Percentiles rank a stretch among this genome's conserved stretches.
These are phyloP conservation scores for Leccinum huronense DNA, from an alignment of 1,284 basidiomycete species.

Conservation along the genomic window DNA sequence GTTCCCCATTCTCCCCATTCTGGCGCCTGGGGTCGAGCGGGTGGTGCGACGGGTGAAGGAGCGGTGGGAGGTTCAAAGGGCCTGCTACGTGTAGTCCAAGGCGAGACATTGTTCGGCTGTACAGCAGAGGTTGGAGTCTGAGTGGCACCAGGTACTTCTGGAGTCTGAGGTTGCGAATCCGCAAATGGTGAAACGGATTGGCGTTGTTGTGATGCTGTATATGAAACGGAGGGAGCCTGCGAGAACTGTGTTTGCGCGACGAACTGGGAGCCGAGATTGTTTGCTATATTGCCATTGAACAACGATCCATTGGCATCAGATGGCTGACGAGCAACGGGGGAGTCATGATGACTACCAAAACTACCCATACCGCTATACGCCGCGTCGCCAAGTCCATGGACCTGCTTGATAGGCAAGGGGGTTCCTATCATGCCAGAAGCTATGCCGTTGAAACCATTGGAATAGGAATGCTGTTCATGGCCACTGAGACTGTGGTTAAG, in stretches of 20 bases:
- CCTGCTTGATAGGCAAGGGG: slow-evolving; percentile 24
- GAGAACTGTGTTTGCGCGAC: slow-evolving; percentile 21
- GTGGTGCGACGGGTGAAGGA: slow-evolving; percentile 24
- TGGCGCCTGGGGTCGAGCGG: slow-evolving; percentile 21
- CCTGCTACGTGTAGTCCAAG: slow-evolving; percentile 25
- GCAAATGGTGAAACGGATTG: slow-evolving; percentile 26
- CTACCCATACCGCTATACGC: slow-evolving; percentile 25
- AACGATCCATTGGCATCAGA: slow-evolving; percentile 27
- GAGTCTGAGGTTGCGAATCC: slow-evolving; percentile 23
- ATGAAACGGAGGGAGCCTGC: slow-evolving; percentile 34
- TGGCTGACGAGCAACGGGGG: slow-evolving; percentile 24
- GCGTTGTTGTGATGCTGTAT: slow-evolving; percentile 24
- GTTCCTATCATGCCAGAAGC: slow-evolving; percentile 22
- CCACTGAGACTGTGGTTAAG: slow-evolving; percentile 25
- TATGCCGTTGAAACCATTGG: slow-evolving; percentile 28
- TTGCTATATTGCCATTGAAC: slow-evolving; percentile 22
- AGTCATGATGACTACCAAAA: slow-evolving; percentile 26
- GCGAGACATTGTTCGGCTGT: slow-evolving; percentile 25
- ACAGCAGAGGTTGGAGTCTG: slow-evolving; percentile 29
- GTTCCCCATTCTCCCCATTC: slow-evolving; percentile 34
- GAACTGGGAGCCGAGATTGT: slow-evolving; percentile 28
- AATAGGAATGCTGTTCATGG: slow-evolving; percentile 26
- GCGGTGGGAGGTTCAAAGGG: slow-evolving; percentile 29
- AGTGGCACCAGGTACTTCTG: slow-evolving; percentile 20
- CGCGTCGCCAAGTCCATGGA: slow-evolving; percentile 25